A percentile compares a stretch with the other conserved stretches of the same genome.
Conservation (phyloP, 306 rosid genomes). For the Prunus davidiana region DNA sequence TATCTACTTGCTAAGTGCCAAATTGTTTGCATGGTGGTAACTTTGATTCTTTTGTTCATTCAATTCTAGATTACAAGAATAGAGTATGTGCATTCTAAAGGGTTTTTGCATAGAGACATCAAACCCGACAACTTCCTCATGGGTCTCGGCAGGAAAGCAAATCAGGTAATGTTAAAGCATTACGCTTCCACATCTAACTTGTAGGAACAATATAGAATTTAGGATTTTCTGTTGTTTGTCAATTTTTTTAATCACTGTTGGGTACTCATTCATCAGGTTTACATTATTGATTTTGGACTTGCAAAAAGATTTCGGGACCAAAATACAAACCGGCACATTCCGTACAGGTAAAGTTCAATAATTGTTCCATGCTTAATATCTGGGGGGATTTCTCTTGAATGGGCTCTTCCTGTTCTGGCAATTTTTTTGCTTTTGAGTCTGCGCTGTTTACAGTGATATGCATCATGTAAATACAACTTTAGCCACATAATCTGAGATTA, state of each 20-base stretch:
- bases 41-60: not conserved
- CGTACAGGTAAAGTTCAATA: slow-evolving; percentile 53
- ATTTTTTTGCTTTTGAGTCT: not conserved
- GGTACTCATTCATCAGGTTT: slow-evolving; percentile 41
- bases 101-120: slow-evolving; percentile 84
- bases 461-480: not conserved
- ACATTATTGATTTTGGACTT: slow-evolving; percentile 79
- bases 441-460: not conserved
- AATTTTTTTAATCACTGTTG: not conserved
- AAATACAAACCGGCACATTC: slow-evolving; percentile 61
- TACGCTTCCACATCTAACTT: not conserved
- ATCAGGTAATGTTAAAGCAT: slow-evolving; percentile 55
- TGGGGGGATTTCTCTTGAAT: not conserved
- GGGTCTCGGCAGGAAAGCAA: slow-evolving; percentile 91
- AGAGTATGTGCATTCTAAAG: slow-evolving; percentile 65
- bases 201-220: not conserved
- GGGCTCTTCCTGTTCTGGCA: slow-evolving; percentile 15
- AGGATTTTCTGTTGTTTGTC: not conserved
- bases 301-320: slow-evolving; percentile 75
- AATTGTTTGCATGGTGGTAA: not conserved
- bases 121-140: slow-evolving; percentile 97
- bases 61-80: slow-evolving; percentile 51
- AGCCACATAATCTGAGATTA: no score
- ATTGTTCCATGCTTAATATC: not conserved
- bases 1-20: not conserved